Conservation (phyloP, 2,329 filamentous ascomycete species). For the Trichoderma atroviride region DNA sequence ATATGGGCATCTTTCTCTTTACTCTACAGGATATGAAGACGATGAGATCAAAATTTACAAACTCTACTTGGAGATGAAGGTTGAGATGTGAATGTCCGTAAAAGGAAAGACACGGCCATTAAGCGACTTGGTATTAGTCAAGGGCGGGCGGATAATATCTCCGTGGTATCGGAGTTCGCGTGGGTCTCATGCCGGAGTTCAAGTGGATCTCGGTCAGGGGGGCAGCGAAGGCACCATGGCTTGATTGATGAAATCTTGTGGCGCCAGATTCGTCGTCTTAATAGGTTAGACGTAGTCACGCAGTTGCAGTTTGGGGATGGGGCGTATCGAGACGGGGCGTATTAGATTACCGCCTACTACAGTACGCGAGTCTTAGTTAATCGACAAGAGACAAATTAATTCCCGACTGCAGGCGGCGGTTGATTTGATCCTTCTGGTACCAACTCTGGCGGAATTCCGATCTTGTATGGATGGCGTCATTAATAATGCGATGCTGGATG, state of each 20-base stretch:
- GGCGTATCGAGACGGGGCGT: too few relatives aligned
- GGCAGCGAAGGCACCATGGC: neutral
- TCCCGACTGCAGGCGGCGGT: too few relatives aligned
- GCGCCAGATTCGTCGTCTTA: neutral
- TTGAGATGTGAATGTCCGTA: neutral
- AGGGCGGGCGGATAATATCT: neutral
- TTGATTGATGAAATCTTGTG: neutral
- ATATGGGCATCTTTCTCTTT: constrained; percentile 26
- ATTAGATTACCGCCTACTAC: too few relatives aligned
- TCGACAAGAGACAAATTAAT: neutral
- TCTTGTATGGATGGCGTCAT: neutral
- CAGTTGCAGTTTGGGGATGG: neutral
- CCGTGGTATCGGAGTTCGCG: constrained; percentile 18
- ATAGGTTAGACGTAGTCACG: neutral
- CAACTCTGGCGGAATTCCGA: constrained; percentile 7
- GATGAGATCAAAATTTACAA: neutral
- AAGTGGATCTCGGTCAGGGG: constrained; percentile 17
- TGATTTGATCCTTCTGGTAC: too few relatives aligned
- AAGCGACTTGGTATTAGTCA: neutral
- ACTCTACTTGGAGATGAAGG: neutral
- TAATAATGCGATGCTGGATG: neutral
- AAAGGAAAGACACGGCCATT: neutral
- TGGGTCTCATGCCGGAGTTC: constrained; percentile 23
- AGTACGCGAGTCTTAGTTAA: constrained; percentile 5
- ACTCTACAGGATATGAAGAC: neutral